Evolutionary conservation across 2,329 filamentous ascomycete genomes (phyloP), one percentile per base, ranked within the genome.

Genomic region (Fusarium cyanostomum): DNA sequence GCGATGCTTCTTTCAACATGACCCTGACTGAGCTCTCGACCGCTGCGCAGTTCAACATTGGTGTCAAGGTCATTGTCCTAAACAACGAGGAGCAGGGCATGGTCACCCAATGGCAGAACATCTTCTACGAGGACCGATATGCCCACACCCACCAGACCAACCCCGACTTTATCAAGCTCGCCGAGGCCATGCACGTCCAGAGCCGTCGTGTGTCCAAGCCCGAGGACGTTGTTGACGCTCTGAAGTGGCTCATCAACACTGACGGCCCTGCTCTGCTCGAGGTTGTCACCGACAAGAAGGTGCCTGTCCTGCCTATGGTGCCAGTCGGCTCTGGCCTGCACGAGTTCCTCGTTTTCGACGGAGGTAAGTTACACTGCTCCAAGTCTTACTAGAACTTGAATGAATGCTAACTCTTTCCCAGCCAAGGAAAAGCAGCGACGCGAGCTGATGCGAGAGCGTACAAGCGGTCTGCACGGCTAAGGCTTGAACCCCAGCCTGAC

Each of bases 1-100:
- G 95, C 62, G 95, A 98, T 76, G 95, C 94, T n/a, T 97, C 94
- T 4, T 98, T 99, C 83, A 92, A 92, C 84, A 98, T 99, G 95
- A 98, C 95, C 7, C 84, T 97, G 58, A 97, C 94, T 2, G 95
- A 99, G 81, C 88, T 99, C 50, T 92, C 91, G 41, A 97, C 94
- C 2, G 94, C 94, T 37, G 87, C 91, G 8, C 94, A 99, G 80
- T 98, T 98, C 83, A 92, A 95, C 81, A 97, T 98, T 76, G 94
- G 92, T 66, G 89, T 96, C 78, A 98, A 98, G 85, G 85, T 98
- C 59, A 92, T 98, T 70, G 84, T 98, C 24, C 79, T 99, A 53
- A 98, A 98, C 84, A 99, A 91, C 94, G 79, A 97, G 95, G 74
- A 98, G 79, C 94, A 97, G 80, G 94, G 94, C 51, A 98, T 98